Conservation (phyloP, 2,329 filamentous ascomycete genomes). For the Whalleya microplaca region DNA sequence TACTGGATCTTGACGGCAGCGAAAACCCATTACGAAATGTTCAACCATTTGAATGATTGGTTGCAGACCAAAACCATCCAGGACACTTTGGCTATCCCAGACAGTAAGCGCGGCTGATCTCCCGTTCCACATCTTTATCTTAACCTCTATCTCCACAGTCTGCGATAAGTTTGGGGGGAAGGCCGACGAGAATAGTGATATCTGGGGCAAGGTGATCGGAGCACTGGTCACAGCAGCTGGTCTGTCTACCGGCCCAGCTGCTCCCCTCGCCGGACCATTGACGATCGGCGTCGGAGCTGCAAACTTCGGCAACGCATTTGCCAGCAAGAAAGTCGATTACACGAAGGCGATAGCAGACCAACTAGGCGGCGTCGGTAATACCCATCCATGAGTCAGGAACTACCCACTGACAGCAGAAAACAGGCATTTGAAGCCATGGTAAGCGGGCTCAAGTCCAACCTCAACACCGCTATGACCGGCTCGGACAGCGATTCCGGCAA, state of each 20-base stretch:
- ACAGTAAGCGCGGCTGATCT: background rate
- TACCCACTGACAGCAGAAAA: no score
- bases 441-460: background rate
- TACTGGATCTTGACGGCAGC: conserved; percentile 1
- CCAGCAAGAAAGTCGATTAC: background rate
- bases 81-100: background rate
- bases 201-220: background rate
- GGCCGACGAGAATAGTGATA: background rate
- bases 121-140: background rate
- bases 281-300: background rate
- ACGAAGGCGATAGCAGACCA: background rate
- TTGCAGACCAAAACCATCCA: background rate
- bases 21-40: background rate
- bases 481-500: background rate
- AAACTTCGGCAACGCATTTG: background rate
- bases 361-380: background rate
- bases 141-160: background rate
- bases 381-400: no score
- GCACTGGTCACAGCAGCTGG: background rate
- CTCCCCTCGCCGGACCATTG: background rate
- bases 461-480: background rate
- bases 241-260: background rate
- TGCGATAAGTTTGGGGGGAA: background rate
- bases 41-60: background rate
- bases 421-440: background rate